These are phyloP conservation scores for Sporothrix sp. DNA, from an alignment of 2,329 filamentous ascomycete genomes.

Conservation along the genomic window DNA sequence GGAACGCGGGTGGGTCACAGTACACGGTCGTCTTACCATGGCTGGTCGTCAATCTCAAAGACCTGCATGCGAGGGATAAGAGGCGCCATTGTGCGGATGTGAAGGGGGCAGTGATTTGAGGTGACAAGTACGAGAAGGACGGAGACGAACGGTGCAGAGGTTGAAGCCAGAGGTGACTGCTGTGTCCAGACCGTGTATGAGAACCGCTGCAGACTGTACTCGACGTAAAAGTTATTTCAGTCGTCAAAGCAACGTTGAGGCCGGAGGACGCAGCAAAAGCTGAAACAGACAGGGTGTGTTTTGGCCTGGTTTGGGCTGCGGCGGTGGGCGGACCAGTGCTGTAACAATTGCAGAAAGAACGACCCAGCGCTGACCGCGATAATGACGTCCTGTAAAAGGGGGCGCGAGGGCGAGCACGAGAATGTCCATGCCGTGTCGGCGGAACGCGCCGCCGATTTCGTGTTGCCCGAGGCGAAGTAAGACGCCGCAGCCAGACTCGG, in stretches of 20 bases:
- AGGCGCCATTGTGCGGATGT: constrained; percentile 13
- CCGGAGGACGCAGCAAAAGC: not conserved
- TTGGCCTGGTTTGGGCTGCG: not conserved
- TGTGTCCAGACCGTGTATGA: too few relatives aligned
- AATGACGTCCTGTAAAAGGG: too few relatives aligned
- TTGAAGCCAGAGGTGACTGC: too few relatives aligned
- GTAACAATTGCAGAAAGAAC: not conserved
- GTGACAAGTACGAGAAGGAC: too few relatives aligned
- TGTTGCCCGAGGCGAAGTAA: not conserved
- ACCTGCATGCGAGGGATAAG: constrained; percentile 47
- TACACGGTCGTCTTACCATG: too few relatives aligned
- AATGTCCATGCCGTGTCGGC: not conserved
- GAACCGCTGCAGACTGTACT: too few relatives aligned
- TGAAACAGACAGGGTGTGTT: constrained; percentile 2
- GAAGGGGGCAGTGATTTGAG: too few relatives aligned
- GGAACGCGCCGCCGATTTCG: not conserved
- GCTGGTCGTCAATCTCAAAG: constrained; percentile 58
- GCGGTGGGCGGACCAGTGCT: not conserved
- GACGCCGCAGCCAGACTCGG: not conserved
- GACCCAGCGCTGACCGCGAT: not conserved
- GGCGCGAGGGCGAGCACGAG: too few relatives aligned
- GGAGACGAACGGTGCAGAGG: too few relatives aligned
- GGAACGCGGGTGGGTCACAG: too few relatives aligned
- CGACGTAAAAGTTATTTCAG: too few relatives aligned
- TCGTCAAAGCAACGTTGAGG: not conserved